A percentile compares a stretch with the other conserved stretches of the same genome.
Conservation (phyloP, 768 basidiomycete genomes). For the Austroboletus festivus region DNA sequence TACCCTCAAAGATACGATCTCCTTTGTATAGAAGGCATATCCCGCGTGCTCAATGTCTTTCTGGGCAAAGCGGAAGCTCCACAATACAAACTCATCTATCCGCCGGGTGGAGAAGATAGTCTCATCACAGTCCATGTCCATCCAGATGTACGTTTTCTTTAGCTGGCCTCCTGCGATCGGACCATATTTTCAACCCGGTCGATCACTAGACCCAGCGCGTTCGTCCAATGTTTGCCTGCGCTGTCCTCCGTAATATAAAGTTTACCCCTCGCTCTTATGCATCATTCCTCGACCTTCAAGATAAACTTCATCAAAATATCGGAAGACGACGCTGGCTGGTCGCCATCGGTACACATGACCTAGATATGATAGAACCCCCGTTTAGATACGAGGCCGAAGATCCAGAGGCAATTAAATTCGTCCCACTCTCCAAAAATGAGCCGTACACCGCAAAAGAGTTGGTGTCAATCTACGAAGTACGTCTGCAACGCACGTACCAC, state of each 20-base stretch:
- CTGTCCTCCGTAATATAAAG: constrained; percentile 83
- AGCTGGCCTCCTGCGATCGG: not conserved
- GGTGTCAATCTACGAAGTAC: constrained; percentile 91
- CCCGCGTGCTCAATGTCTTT: constrained; percentile 82
- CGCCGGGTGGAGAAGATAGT: constrained; percentile 60
- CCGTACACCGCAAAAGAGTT: constrained; percentile 85
- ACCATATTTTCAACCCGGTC: not conserved
- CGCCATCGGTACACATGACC: constrained; percentile 95
- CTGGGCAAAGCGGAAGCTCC: constrained; percentile 66
- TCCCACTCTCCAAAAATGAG: constrained; percentile 76
- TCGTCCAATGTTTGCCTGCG: constrained; percentile 88
- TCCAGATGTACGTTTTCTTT: constrained; percentile 60
- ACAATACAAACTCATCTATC: constrained; percentile 69
- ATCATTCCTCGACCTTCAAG: constrained; percentile 98
- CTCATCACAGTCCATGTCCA: constrained; percentile 67
- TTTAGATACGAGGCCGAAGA: constrained; percentile 83
- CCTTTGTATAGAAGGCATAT: constrained; percentile 94
- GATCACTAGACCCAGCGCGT: constrained; percentile 65
- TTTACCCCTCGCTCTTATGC: constrained; percentile 89
- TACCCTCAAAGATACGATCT: constrained; percentile 78
- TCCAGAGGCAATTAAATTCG: constrained; percentile 89
- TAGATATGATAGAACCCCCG: constrained; percentile 83
- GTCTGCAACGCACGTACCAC: not conserved
- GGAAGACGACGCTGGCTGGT: constrained; percentile 88
- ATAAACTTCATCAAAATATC: constrained; percentile 96